These are phyloP conservation scores for Sphaerulina vaccinii DNA, from an alignment of 2,329 filamentous ascomycete species.

Conservation along the genomic window DNA sequence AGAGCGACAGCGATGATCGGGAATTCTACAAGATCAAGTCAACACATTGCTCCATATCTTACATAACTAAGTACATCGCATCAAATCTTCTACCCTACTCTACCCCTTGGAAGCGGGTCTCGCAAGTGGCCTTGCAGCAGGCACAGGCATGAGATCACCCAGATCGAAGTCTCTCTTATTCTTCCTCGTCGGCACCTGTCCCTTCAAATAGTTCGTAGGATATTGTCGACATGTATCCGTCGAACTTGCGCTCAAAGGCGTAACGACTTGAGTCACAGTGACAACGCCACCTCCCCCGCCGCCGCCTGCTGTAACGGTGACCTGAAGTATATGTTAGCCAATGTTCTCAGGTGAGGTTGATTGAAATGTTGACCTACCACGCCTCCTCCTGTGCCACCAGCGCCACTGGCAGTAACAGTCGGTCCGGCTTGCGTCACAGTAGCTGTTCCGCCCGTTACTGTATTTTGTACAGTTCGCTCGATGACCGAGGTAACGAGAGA, in stretches of 20 bases:
- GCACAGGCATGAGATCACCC: not conserved
- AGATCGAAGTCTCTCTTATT: not conserved
- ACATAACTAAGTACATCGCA: too few relatives aligned
- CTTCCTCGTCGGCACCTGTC: slow-evolving; percentile 9
- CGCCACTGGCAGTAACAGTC: slow-evolving; percentile 24
- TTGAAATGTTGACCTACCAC: too few relatives aligned
- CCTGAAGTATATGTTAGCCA: too few relatives aligned
- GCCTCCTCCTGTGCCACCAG: too few relatives aligned
- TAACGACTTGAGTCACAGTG: slow-evolving; percentile 17
- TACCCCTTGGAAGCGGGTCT: too few relatives aligned
- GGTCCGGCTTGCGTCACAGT: slow-evolving; percentile 22
- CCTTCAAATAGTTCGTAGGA: slow-evolving; percentile 33
- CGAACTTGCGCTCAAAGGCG: slow-evolving; percentile 17
- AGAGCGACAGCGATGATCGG: too few relatives aligned
- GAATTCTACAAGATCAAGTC: too few relatives aligned
- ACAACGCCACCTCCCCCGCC: slow-evolving; percentile 15
- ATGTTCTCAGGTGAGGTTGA: too few relatives aligned
- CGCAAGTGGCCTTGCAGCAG: not conserved
- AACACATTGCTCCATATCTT: too few relatives aligned
- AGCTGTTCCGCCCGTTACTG: slow-evolving; percentile 17
- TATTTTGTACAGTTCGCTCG: too few relatives aligned
- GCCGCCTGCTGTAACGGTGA: slow-evolving; percentile 25
- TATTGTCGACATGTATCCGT: slow-evolving; percentile 32
- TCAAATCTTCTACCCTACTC: too few relatives aligned
- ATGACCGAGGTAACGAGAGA: too few relatives aligned